Evolutionary conservation across 148 eudicot genomes (phyloP).

Genomic region (Arctostaphylos glauca): DNA sequence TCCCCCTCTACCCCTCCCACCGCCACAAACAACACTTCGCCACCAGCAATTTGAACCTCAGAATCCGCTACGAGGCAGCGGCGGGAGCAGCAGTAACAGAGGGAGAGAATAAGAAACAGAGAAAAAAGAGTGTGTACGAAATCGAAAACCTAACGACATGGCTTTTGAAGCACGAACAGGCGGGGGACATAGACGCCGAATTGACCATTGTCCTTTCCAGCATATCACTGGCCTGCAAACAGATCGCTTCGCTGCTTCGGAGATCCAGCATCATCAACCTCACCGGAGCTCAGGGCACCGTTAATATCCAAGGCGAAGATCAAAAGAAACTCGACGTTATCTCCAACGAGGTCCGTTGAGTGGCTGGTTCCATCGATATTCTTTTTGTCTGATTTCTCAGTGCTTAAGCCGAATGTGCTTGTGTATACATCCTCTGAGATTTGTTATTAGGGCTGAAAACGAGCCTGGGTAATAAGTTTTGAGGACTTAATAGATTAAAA

Average conservation of each 20-base stretch:
- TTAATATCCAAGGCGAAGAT: constrained; percentile 91
- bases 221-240: constrained; percentile 92
- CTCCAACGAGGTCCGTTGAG: constrained; percentile 69
- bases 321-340: constrained; percentile 97
- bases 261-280: constrained; percentile 85
- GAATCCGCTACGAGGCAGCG: neutral
- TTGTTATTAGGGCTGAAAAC: no score
- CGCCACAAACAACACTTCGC: neutral
- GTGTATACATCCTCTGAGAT: no score
- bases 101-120: constrained; percentile 10
- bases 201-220: constrained; percentile 84
- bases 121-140: neutral
- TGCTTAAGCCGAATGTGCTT: no score
- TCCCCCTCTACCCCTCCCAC: constrained; percentile 14
- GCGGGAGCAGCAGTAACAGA: constrained; percentile 3
- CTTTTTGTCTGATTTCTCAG: neutral
- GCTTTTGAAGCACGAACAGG: constrained; percentile 80
- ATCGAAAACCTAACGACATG: constrained; percentile 29
- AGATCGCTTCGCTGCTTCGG: constrained; percentile 83
- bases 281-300: constrained; percentile 90
- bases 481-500: no score
- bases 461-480: no score
- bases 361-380: neutral
- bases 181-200: constrained; percentile 81
- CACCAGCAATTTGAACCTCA: neutral